Base-by-base conservation (phyloP, 2,329 filamentous ascomycete species). In the Zelopaecilomyces penicillatus region DNA sequence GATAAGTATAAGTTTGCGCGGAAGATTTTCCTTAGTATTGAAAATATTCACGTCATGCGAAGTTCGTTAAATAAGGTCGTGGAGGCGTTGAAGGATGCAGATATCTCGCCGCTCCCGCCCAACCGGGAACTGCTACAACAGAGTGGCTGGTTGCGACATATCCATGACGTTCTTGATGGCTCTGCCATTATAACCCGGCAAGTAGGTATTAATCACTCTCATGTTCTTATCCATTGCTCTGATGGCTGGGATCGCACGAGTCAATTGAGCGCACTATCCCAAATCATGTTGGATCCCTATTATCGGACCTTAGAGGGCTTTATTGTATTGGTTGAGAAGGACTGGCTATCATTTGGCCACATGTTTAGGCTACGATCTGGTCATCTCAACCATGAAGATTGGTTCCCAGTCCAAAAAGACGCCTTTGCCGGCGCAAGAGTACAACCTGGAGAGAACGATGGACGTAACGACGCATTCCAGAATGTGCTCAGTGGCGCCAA, bases 191-290 rank as follows among this genome's bases (percentile, higher is more conserved):
- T 97, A 54, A 85, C 90, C 30, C 77, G 86, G 30, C 87, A 93
- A 56, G 83, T 98, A 31, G 93, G 89, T 30, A 82, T 97, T 46
- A 85, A 88, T 52, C 91, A 96, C 59, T 95, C 90, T 1, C 89
- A 98, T 61, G 91, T 95, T 8, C 70, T 98, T 38, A 95, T 98
- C 40, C 93, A 98, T 65, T 98, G 93, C 65, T 97, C 93, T 2
- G 93, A 98, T 65, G 93, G 93, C 4, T 98, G 93, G 93, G 93
- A 98, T 65, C 84, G 93, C 41, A 98, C 93, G 6, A 91, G 89
- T 57, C 93, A 98, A 66, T 75, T 98, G 42, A 94, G 90, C 57
- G 89, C 90, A 4, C 68, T 98, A 45, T 84, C 89, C 45, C 90
- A 98, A 66, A 75, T 98, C 34, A 91, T 95, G 71, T 76, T 98